Evolutionary conservation across 164 flowering plant genomes (phyloP).

Genomic region (Piper betle): DNA sequence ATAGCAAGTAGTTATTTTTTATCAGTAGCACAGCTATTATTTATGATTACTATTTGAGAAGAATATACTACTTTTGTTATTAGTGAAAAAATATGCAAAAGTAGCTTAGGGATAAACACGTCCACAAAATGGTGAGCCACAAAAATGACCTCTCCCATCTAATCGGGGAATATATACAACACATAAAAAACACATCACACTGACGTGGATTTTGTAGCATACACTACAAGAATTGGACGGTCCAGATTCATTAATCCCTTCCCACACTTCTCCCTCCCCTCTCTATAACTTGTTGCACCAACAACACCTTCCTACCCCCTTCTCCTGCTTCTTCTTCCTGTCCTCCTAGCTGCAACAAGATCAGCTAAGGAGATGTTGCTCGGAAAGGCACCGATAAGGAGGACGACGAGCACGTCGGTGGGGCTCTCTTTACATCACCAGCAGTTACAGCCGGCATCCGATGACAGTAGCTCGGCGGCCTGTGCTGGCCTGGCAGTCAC

Average conservation of each 20-base stretch:
- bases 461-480: background rate
- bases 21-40: too few species aligned
- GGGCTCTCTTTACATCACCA: slow-evolving; percentile 36
- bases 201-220: slow-evolving; percentile 13
- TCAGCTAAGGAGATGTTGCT: slow-evolving; percentile 50
- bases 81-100: too few species aligned
- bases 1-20: too few species aligned
- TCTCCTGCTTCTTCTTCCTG: background rate
- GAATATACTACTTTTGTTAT: too few species aligned
- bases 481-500: background rate
- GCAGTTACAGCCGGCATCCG: too few species aligned
- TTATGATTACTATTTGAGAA: too few species aligned
- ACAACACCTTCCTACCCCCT: background rate
- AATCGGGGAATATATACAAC: too few species aligned
- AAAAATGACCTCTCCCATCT: too few species aligned
- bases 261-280: slow-evolving; percentile 11
- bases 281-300: background rate
- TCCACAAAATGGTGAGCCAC: too few species aligned
- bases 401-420: slow-evolving; percentile 61
- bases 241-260: slow-evolving; percentile 22
- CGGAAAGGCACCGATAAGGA: slow-evolving; percentile 54
- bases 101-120: too few species aligned
- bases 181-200: background rate
- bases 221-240: slow-evolving; percentile 23
- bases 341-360: slow-evolving; percentile 2